Evolutionary conservation across 1,284 basidiomycete species (phyloP).

Genomic region (Trametes pubescens): DNA sequence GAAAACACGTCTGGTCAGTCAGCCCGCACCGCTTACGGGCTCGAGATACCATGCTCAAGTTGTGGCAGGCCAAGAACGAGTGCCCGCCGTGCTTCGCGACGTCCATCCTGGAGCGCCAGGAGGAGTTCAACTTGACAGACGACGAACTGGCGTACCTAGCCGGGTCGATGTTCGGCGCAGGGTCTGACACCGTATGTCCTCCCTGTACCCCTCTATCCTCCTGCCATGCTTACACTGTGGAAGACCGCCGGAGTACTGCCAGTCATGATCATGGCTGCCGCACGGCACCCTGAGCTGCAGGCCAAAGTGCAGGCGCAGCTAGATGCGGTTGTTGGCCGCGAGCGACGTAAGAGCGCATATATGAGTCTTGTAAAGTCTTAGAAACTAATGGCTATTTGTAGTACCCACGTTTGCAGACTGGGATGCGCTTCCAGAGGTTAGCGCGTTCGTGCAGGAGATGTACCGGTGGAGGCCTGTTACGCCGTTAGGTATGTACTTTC

Average conservation of each 20-base stretch:
- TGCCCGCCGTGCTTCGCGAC: conserved; percentile 59
- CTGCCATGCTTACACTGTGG: background rate
- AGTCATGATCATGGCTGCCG: conserved; percentile 67
- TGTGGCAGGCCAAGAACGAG: conserved; percentile 45
- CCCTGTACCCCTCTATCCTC: background rate
- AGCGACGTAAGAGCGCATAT: conserved; percentile 50
- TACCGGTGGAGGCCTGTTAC: conserved; percentile 72
- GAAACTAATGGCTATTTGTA: conserved; percentile 25
- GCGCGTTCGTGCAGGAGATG: conserved; percentile 67
- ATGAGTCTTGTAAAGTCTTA: too few relatives aligned
- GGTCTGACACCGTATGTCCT: conserved; percentile 61
- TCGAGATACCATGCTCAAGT: too few relatives aligned
- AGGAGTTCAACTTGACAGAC: conserved; percentile 56
- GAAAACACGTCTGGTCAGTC: conserved; percentile 55
- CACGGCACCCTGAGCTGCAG: conserved; percentile 64
- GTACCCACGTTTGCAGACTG: conserved; percentile 62
- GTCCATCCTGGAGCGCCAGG: conserved; percentile 62
- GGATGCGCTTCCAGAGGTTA: conserved; percentile 58
- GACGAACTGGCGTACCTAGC: conserved; percentile 67
- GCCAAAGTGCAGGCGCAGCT: conserved; percentile 65
- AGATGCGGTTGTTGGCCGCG: conserved; percentile 63
- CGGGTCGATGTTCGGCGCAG: conserved; percentile 71
- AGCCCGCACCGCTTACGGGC: too few relatives aligned
- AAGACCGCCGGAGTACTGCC: conserved; percentile 65
- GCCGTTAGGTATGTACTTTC: conserved; percentile 38